Base-by-base conservation (phyloP, 345 rosid genomes). In the Dovyalis caffra region DNA sequence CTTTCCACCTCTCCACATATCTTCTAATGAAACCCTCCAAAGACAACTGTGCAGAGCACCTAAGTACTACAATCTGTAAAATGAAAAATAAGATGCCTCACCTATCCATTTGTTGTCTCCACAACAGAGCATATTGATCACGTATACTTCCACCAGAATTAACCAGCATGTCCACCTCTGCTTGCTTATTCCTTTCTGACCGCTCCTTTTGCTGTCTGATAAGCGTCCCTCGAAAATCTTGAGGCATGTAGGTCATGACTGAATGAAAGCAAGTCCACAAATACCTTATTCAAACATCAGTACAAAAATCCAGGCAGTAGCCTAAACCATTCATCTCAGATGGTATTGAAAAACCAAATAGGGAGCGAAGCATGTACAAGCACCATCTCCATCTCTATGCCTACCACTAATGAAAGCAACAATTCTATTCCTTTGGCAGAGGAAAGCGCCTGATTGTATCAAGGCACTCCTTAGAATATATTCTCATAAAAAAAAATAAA, bases 181-280 rank as follows among this genome's bases (percentile, higher is more conserved):
- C 97, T 85, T 92, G 97, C 90, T 90, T 95, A 85, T 91, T 95
- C 85, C 90, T 92, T 86, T 95, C 99, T n/a, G 99, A 95, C 35
- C 99, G 84, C 75, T 95, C 99, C 81, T 89, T 90, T 80, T 92
- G 97, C 82, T 90, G 97, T 80, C 86, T 84, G 75, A 95, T 91
- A 67, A 95, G 82, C 20, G 91, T 87, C 70, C 97, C 99, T 21
- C 99, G 95, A 78, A 95, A 95, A 83, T 95, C 99, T 89, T 95
- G 99, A 85, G 99, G 99, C 97, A 95, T 84, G 88, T 95, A 95
- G 75, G 99, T 95, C 99, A 95, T 95, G 73, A 95, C 99, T 95
- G 89, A 75, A 83, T 95, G 88, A 75, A 83, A 74, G 57, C 15
- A 81, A n/a, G 74, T 31, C 58, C 65, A 62, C 20, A 68, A 12